A percentile compares a stretch with the other conserved stretches of the same genome.
phyloP scores from a whole-genome alignment of 2,329 filamentous ascomycete genomes.

The Aspergillus sp. region DNA sequence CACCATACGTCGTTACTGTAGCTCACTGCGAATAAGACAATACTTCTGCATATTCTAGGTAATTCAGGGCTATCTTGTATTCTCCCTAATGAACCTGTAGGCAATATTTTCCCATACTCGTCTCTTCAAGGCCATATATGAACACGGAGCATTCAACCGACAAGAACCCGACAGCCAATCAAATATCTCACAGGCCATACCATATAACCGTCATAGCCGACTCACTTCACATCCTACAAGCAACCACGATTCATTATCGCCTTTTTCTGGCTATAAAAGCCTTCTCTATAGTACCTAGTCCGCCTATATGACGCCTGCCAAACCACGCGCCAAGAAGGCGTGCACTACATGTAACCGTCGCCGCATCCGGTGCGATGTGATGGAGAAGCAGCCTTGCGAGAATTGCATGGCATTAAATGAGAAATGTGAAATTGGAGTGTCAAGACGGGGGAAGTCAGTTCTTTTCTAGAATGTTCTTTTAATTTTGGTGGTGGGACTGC shows the following conservation, averaged over 20 bases:
- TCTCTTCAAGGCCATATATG: too few relatives aligned
- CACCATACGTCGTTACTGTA: not conserved
- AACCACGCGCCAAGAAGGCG: slow-evolving; percentile 34
- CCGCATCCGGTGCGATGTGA: slow-evolving; percentile 41
- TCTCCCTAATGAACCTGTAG: too few relatives aligned
- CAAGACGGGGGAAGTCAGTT: slow-evolving; percentile 37
- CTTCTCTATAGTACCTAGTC: not conserved
- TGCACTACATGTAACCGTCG: slow-evolving; percentile 40
- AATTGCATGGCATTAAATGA: slow-evolving; percentile 34
- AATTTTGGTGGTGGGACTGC: slow-evolving; percentile 2
- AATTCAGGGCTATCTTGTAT: slow-evolving; percentile 29
- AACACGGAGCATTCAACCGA: not conserved
- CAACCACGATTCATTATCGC: not conserved
- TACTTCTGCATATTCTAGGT: slow-evolving; percentile 26
- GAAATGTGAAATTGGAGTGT: slow-evolving; percentile 36
- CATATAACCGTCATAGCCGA: not conserved
- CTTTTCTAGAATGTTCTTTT: not conserved
- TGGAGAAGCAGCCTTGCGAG: slow-evolving; percentile 36
- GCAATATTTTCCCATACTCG: too few relatives aligned
- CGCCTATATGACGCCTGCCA: not conserved
- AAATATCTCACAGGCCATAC: not conserved
- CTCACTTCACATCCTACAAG: not conserved
- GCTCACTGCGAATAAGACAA: not conserved
- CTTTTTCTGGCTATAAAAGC: not conserved
- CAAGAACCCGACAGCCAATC: not conserved